phyloP scores from a whole-genome alignment of 1,284 basidiomycete genomes.

The Sphaerobolus stellatus region DNA sequence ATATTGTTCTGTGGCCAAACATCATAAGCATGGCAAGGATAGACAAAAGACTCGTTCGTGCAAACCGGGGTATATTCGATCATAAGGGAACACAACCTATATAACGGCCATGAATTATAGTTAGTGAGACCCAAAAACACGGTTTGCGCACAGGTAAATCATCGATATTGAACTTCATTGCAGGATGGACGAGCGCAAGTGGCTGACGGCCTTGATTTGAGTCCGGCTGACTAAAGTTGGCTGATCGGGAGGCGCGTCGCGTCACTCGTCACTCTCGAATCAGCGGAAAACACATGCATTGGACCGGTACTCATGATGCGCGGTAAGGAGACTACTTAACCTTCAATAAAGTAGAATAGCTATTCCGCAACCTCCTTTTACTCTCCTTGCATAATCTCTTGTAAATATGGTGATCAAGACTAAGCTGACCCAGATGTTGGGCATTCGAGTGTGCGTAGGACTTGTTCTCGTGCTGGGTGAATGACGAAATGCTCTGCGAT shows the following conservation, averaged over 20 bases:
- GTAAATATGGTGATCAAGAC: constrained; percentile 36
- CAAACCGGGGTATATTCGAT: constrained; percentile 82
- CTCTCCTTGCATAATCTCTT: background rate
- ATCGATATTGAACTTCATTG: constrained; percentile 96
- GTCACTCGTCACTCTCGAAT: too few species aligned
- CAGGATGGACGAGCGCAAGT: background rate
- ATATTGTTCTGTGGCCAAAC: constrained; percentile 84
- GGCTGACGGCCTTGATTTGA: background rate
- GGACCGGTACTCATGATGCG: too few species aligned
- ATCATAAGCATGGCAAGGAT: background rate
- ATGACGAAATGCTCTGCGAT: background rate
- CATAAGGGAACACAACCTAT: constrained; percentile 90
- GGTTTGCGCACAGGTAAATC: constrained; percentile 87
- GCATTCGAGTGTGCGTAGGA: constrained; percentile 35
- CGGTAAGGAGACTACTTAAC: too few species aligned
- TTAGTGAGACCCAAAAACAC: constrained; percentile 22
- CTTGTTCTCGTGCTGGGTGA: background rate
- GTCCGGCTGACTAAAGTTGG: too few species aligned
- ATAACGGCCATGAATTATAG: constrained; percentile 3
- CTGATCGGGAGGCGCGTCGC: too few species aligned
- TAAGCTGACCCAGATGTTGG: constrained; percentile 40
- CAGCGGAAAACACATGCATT: too few species aligned
- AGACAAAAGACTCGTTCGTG: constrained; percentile 1
- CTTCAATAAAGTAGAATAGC: background rate
- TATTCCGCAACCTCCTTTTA: background rate